Percentiles rank a stretch among this genome's conserved stretches.
phyloP scores from a whole-genome alignment of 139 green algal species.

The Chlorella sorokiniana region DNA sequence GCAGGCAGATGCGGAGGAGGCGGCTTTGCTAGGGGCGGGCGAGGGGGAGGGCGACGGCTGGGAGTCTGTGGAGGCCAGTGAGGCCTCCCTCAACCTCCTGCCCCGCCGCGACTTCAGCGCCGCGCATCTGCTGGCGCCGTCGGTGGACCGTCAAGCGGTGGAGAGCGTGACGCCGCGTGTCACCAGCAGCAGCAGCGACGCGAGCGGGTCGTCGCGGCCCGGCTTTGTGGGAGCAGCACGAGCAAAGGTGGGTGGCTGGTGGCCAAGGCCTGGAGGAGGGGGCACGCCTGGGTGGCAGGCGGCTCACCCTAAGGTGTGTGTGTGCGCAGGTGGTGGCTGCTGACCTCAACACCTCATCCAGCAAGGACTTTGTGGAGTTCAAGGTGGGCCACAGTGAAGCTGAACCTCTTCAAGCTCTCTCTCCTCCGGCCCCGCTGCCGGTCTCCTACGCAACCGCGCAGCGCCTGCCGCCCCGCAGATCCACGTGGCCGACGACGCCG shows the following conservation, averaged over 20 bases:
- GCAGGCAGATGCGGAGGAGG: not conserved
- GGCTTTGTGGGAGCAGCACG: not conserved
- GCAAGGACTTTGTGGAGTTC: conserved; percentile 72
- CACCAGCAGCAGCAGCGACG: not conserved
- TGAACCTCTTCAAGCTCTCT: not conserved
- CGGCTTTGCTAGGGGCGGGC: not conserved
- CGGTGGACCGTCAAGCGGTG: not conserved
- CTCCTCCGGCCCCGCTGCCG: not conserved
- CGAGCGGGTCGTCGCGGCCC: not conserved
- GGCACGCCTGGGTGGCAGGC: not conserved
- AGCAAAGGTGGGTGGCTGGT: conserved; percentile 7
- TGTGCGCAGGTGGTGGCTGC: conserved; percentile 58
- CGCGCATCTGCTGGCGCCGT: conserved; percentile 17
- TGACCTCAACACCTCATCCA: conserved; percentile 53
- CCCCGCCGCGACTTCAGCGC: not conserved
- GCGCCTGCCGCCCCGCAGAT: conserved; percentile 30
- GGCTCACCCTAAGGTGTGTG: not conserved
- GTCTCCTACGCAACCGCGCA: not conserved
- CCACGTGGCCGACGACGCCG: conserved; percentile 56
- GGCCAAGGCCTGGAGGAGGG: too few relatives aligned
- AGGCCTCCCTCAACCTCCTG: not conserved
- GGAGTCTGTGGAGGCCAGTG: conserved; percentile 22
- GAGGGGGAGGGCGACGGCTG: not conserved
- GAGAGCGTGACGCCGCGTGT: not conserved
- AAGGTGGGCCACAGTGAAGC: conserved; percentile 33